Percentiles rank a stretch among this genome's conserved stretches.
These are phyloP conservation scores for Backusella macrospora DNA, from an alignment of 192 early-diverging fungal genomes.

Conservation along the genomic window DNA sequence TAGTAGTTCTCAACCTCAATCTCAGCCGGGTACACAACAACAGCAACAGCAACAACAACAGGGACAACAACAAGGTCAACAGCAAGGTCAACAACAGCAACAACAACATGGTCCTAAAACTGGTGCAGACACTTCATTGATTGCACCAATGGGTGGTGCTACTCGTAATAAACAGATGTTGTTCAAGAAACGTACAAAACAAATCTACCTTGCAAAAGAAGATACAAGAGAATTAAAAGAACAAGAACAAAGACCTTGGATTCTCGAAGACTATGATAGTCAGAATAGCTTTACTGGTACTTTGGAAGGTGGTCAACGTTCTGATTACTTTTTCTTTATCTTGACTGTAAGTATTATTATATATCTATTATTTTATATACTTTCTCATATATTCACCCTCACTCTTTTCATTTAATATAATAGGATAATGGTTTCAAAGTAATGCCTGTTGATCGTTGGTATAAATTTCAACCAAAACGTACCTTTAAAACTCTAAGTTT, in stretches of 20 bases:
- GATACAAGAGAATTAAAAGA: constrained; percentile 70
- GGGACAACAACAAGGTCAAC: constrained; percentile 6
- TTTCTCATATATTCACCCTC: background rate
- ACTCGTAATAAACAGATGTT: constrained; percentile 75
- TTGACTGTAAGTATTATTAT: constrained; percentile 43
- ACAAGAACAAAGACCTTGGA: constrained; percentile 76
- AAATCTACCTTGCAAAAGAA: constrained; percentile 76
- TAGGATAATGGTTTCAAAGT: constrained; percentile 76
- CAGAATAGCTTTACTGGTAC: constrained; percentile 67
- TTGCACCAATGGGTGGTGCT: constrained; percentile 76
- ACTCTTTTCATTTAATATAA: background rate
- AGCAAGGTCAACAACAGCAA: constrained; percentile 27
- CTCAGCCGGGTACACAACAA: background rate
- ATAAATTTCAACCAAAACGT: constrained; percentile 73
- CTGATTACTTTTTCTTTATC: constrained; percentile 74
- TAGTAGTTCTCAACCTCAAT: background rate
- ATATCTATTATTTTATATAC: background rate
- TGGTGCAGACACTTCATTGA: constrained; percentile 62
- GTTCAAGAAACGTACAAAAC: constrained; percentile 82
- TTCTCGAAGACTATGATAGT: constrained; percentile 75
- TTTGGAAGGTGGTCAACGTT: constrained; percentile 71
- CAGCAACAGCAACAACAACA: background rate
- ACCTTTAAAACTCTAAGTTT: constrained; percentile 64
- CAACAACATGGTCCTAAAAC: constrained; percentile 44
- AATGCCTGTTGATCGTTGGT: constrained; percentile 73